Base-by-base conservation (phyloP, 2,329 filamentous ascomycete species). In the Aspergillus sp. region DNA sequence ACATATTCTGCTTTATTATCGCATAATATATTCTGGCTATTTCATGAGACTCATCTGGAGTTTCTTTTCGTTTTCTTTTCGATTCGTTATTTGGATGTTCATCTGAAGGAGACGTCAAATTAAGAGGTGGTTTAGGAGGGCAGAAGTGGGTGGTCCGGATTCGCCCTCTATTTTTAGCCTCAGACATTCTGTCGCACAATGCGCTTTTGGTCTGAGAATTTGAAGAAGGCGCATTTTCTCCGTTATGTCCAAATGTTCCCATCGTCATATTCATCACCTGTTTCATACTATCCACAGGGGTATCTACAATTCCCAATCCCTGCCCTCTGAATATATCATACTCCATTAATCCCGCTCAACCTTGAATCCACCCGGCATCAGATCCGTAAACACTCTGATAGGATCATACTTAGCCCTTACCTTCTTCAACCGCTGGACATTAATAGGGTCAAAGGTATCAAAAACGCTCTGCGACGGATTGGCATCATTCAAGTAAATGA, bases 1-100 rank as follows among this genome's bases (percentile, higher is more conserved):
- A 52, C 54, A 47, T 52, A 42, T 52, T 56, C 54, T 54, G 49
- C 52, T 47, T 56, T 56, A 36, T 36, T 61, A 54, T 60, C 45
- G 53, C 58, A 57, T 58, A 59, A 57, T 58, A 54, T 63, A 63
- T 62, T 62, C 50, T 52, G 59, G 51, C 59, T 59, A 54, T 52
- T 47, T 59, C 57, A 59, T 51, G 50, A 52, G 57, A 62, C 14
- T 36, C 10, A 24, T 24, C 22, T 24, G 3, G 22, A 24, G 22
- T 5, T 24, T 24, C 4, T 24, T 5, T 14, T 36, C 12, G 14
- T 14, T 36, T 1, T 11, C 16, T 12, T 14, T 6, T 36, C 11
- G 1, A 12, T 12, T 14, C 32, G 10, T 36, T 32, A 49, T 58
- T 56, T 32, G 57, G 53, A 55, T 62, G 55, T 56, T 55, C 1